These are phyloP conservation scores for Cutaneotrichosporon cyanovorans DNA, from an alignment of 1,284 basidiomycete species.

Conservation along the genomic window DNA sequence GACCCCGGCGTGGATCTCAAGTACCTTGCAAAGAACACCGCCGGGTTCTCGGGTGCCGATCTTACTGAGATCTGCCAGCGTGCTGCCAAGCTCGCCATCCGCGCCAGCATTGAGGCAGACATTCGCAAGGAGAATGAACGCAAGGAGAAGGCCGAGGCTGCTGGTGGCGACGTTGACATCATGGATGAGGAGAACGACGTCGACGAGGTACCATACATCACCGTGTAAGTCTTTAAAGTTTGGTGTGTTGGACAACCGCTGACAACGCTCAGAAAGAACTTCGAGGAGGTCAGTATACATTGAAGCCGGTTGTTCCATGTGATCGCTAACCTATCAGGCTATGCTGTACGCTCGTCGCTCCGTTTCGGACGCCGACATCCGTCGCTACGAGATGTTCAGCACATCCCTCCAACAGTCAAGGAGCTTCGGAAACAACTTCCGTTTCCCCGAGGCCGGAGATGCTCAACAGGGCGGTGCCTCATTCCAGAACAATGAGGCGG, in stretches of 20 bases:
- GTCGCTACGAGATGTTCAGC: constrained; percentile 49
- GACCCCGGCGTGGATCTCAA: constrained; percentile 73
- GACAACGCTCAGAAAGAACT: constrained; percentile 61
- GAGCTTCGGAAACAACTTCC: constrained; percentile 43
- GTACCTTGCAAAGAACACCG: constrained; percentile 88
- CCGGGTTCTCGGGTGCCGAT: constrained; percentile 99
- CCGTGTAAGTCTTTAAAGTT: constrained; percentile 55
- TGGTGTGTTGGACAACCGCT: no score
- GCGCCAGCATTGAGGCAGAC: constrained; percentile 90
- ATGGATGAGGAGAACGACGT: constrained; percentile 54
- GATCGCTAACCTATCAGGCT: constrained; percentile 8
- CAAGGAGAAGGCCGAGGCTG: constrained; percentile 69
- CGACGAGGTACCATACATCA: constrained; percentile 95
- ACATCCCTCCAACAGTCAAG: constrained; percentile 43
- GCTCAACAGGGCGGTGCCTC: constrained; percentile 48
- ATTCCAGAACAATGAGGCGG: constrained; percentile 46
- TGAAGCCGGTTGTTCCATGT: no score
- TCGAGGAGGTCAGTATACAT: constrained; percentile 70
- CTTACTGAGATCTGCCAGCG: constrained; percentile 97
- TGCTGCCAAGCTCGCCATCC: constrained; percentile 80
- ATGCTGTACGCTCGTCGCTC: constrained; percentile 65
- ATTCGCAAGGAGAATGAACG: constrained; percentile 73
- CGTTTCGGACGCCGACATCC: constrained; percentile 89
- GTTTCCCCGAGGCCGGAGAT: constrained; percentile 73
- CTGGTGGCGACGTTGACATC: constrained; percentile 61